A percentile compares a stretch with the other conserved stretches of the same genome.
Evolutionary conservation across 192 early-diverging fungal genomes (phyloP).

Genomic region (Backusella westeae): DNA sequence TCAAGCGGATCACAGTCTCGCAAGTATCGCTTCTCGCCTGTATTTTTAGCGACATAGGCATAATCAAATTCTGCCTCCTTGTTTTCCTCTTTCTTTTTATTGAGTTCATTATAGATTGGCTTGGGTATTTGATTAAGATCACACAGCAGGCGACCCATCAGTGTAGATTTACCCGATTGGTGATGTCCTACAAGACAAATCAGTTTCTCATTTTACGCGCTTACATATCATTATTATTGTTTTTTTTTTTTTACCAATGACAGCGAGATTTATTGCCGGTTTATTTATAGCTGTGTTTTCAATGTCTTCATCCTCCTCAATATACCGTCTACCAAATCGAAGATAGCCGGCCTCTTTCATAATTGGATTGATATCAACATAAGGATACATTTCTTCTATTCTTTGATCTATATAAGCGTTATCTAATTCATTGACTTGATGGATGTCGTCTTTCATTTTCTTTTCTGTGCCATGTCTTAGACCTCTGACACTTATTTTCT

Average conservation of each 20-base stretch:
- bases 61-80: constrained; percentile 85
- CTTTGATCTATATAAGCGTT: not conserved
- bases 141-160: constrained; percentile 94
- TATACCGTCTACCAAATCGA: not conserved
- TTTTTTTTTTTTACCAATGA: constrained; percentile 44
- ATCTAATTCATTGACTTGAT: not conserved
- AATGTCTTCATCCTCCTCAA: constrained; percentile 69
- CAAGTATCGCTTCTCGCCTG: constrained; percentile 77
- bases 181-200: constrained; percentile 67
- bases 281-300: constrained; percentile 64
- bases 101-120: constrained; percentile 70
- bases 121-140: constrained; percentile 80
- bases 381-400: not conserved
- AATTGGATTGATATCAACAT: not conserved
- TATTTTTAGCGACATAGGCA: constrained; percentile 96
- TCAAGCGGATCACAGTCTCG: not conserved
- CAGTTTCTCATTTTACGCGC: not conserved
- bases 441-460: not conserved
- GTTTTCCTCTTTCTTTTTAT: constrained; percentile 71
- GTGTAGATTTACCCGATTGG: constrained; percentile 94
- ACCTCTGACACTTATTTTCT: not conserved
- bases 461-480: not conserved
- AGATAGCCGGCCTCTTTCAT: not conserved
- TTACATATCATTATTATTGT: not conserved
- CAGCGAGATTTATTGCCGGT: constrained; percentile 76